Evolutionary conservation across 1,284 basidiomycete species (phyloP).

Genomic region (Apiotrichum laibachii): DNA sequence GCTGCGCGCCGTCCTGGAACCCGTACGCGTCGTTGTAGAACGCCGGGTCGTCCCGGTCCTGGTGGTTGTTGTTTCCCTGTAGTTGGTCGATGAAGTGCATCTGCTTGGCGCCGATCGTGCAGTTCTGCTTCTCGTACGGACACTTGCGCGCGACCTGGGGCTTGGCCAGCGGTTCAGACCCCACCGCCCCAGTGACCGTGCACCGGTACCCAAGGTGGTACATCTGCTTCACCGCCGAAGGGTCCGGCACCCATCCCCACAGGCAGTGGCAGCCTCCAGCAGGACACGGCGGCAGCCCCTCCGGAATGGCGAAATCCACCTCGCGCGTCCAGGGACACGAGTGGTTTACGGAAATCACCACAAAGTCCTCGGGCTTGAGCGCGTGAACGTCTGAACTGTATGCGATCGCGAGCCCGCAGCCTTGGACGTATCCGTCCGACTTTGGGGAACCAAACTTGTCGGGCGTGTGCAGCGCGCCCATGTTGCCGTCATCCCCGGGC

Average conservation of each 20-base stretch:
- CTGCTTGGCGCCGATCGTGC: conserved; percentile 36
- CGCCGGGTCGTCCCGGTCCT: conserved; percentile 36
- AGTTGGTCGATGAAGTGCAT: conserved; percentile 7
- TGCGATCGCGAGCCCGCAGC: conserved; percentile 54
- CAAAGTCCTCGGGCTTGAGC: conserved; percentile 64
- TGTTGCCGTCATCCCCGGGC: neutral
- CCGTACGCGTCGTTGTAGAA: conserved; percentile 32
- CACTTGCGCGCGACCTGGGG: conserved; percentile 48
- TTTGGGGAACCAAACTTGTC: neutral
- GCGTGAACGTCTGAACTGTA: conserved; percentile 60
- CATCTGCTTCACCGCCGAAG: conserved; percentile 56
- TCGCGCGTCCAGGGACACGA: conserved; percentile 65
- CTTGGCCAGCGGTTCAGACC: conserved; percentile 54
- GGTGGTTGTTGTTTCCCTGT: conserved; percentile 18
- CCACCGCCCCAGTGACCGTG: conserved; percentile 56
- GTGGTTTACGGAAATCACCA: conserved; percentile 67
- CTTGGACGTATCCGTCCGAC: conserved; percentile 1
- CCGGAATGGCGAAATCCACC: conserved; percentile 65
- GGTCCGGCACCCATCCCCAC: conserved; percentile 61
- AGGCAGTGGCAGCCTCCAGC: no score
- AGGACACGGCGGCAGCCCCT: conserved; percentile 56
- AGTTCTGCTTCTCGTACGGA: conserved; percentile 28
- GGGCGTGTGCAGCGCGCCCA: neutral
- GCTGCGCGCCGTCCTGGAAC: conserved; percentile 32
- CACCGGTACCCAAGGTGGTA: conserved; percentile 63